Evolutionary conservation across 306 rosid genomes (phyloP), one percentile per base, ranked within the genome.

Genomic region (Prunus armeniaca): DNA sequence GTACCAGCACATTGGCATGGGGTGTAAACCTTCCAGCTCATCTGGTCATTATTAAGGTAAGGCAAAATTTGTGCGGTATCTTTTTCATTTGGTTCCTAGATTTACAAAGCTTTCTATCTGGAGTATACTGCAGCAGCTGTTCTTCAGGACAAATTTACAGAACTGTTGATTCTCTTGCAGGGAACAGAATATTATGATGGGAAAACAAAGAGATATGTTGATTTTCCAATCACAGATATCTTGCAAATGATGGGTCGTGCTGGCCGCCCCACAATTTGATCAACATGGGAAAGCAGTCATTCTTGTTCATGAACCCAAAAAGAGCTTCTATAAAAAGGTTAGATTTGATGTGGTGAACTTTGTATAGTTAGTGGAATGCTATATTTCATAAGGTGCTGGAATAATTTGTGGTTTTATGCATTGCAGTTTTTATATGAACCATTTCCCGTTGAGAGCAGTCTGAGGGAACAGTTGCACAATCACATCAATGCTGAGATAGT

Each of bases 231-330:
- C 86, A 94, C 97, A 60, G 98, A 94, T 89, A 94, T 92, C 82
- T 76, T 94, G 85, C 98, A 94, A 86, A 94, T 94, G 97, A 94
- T 94, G 98, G 98, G 98, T 75, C 96, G 98, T 77, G 98, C 98
- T 71, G 98, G 98, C 45, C 95, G 97, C 64, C 98, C 98, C 98
- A 67, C 98, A 94, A 74, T 94, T 80, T 88, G 98, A 94, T 83
- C 98, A 94, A 74, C 97, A 94, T 55, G 98, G 98, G 83, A 94
- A 94, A 85, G 97, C 98, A 46, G 98, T 94, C 77, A 92, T 94
- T 88, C 98, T 94, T 79, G 98, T 94, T 84, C 98, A 94, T 84
- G 98, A 94, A 85, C 98, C 98, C 49, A 94, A 92, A 83, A 94
- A 92, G 86, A 91, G 98, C 78, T 94, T 94, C 83, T 94, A 94